Base-by-base conservation (phyloP, 805 yeast species). In the Yamadazyma tumulicola region DNA sequence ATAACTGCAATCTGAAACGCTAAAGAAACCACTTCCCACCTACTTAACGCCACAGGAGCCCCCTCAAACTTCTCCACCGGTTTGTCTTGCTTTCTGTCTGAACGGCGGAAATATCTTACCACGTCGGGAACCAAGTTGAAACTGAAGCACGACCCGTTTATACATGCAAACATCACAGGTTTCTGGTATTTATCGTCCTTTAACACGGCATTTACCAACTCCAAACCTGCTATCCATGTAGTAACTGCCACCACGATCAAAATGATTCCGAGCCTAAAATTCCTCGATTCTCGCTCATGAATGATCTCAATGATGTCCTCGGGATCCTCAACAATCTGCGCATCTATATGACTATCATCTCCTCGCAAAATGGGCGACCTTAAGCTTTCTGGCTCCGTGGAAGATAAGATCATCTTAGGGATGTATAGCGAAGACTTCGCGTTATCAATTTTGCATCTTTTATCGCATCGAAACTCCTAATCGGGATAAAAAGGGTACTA, bases 141-240 rank as follows among this genome's bases (percentile, higher is more conserved):
- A 25, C 52, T 41, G 37, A 74, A 75, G 30, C 71, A 67, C 2
- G 67, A 51, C 1, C 79, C 79, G n/a, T 72, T 67, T 23, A 72
- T 44, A 26, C 67, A 63, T 0, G 77, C 61, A 31, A 72, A 59
- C 42, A 75, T 54, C 23, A 67, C 51, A 4, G 81, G 80, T 39
- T 74, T 76, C 22, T 57, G 61, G 45, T 66, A 75, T 9, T 61
- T 64, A 16, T 63, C 71, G 19, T 67, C 69, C 39, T 75, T 75
- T 39, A 74, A 52, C n/a, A 72, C 69, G 4, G 57, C 48, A 41
- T 72, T 75, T 29, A 71, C 71, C 41, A 74, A 40, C 42, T 74
- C 78, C 13, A 70, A 55, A 0, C 77, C 75, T 3, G 62, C 35
- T 23, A 75, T 62, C 78, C 79, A 74, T 1, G 74, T 60, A 6